A percentile compares a stretch with the other conserved stretches of the same genome.
Conservation (phyloP, 2,329 filamentous ascomycete species). For the Aspergillus floridensis region DNA sequence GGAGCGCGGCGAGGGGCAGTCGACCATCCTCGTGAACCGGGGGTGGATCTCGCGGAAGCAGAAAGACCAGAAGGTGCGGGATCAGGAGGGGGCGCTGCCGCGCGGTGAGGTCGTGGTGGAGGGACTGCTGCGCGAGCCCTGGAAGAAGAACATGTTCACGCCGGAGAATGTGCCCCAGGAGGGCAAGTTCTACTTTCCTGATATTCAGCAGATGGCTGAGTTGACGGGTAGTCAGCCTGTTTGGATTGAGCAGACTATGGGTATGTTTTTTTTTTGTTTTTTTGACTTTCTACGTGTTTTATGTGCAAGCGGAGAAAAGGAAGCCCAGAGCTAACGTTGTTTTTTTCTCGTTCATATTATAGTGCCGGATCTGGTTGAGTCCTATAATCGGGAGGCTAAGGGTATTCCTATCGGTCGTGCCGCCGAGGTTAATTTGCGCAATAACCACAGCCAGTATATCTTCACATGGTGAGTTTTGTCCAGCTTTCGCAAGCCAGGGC, state of each 20-base stretch:
- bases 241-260: conserved; percentile 95
- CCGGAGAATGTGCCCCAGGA: conserved; percentile 81
- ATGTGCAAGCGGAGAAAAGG: not conserved
- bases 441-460: conserved; percentile 98
- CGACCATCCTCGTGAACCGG: conserved; percentile 79
- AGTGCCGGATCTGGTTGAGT: conserved; percentile 76
- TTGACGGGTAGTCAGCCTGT: conserved; percentile 80
- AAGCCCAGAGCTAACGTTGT: not conserved
- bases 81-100: conserved; percentile 59
- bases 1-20: conserved; percentile 61
- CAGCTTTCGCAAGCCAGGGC: not conserved
- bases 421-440: conserved; percentile 87
- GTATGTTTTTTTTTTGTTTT: conserved; percentile 59
- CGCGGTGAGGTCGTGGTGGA: conserved; percentile 72
- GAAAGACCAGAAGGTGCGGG: conserved; percentile 60
- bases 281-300: not conserved
- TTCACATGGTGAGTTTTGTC: conserved; percentile 79
- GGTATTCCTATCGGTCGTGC: conserved; percentile 87
- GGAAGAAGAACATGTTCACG: conserved; percentile 98
- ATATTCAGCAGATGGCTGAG: conserved; percentile 85
- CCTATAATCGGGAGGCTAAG: conserved; percentile 71
- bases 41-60: conserved; percentile 87
- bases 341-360: not conserved
- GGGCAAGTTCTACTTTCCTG: conserved; percentile 90
- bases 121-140: conserved; percentile 81